Percentiles rank a stretch among this genome's conserved stretches.
Conservation (phyloP, 2,329 filamentous ascomycete species). For the Sphaerostilbella broomeana region DNA sequence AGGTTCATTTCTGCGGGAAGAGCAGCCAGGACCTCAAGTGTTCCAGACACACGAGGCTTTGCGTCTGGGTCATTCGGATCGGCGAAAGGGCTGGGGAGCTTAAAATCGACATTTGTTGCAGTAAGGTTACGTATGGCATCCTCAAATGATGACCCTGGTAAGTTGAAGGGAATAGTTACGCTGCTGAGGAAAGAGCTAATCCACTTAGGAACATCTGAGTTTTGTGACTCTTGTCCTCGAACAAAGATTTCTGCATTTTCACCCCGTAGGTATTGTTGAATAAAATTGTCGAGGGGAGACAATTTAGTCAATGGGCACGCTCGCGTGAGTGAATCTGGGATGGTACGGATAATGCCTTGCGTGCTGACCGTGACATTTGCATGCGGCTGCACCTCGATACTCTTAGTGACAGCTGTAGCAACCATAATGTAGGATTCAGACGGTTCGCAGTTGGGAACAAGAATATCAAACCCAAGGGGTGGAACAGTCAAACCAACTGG, state of each 20-base stretch:
- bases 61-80: conserved; percentile 66
- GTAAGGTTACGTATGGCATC: conserved; percentile 84
- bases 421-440: conserved; percentile 69
- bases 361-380: conserved; percentile 62
- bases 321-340: conserved; percentile 66
- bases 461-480: conserved; percentile 72
- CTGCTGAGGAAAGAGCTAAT: conserved; percentile 72
- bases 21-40: conserved; percentile 69
- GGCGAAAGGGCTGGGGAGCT: conserved; percentile 72
- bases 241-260: conserved; percentile 74
- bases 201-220: conserved; percentile 70
- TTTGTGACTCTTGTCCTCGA: conserved; percentile 64
- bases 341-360: conserved; percentile 61
- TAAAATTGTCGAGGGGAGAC: conserved; percentile 77
- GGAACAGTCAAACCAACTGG: conserved; percentile 73
- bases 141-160: conserved; percentile 75
- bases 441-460: conserved; percentile 73
- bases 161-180: conserved; percentile 75
- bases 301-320: conserved; percentile 69
- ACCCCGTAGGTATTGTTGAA: conserved; percentile 77
- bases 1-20: conserved; percentile 86
- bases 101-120: conserved; percentile 77
- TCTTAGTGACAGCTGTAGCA: conserved; percentile 64
- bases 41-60: conserved; percentile 74
- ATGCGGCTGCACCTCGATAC: conserved; percentile 61